Conservation (phyloP, 1,284 basidiomycete genomes). For the Mycena citricolor region DNA sequence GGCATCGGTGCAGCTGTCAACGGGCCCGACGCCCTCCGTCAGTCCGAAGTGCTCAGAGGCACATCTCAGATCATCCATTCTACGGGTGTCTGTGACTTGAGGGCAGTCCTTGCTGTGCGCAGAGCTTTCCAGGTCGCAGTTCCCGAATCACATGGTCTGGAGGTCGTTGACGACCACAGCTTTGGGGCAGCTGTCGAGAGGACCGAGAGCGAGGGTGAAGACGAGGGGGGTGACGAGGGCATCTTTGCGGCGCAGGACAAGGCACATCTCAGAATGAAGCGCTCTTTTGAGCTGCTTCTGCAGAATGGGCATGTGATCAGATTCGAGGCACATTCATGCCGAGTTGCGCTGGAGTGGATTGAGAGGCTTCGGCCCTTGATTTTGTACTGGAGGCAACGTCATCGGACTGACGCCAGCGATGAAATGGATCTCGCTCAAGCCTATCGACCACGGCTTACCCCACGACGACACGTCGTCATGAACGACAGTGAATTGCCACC, state of each 20-base stretch:
- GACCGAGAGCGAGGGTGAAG: slow-evolving; percentile 29
- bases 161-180: slow-evolving; percentile 15
- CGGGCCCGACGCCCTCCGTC: slow-evolving; percentile 41
- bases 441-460: slow-evolving; percentile 56
- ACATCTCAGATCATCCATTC: slow-evolving; percentile 66
- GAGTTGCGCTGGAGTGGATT: slow-evolving; percentile 77
- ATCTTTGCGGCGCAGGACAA: slow-evolving; percentile 46
- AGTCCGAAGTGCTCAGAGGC: slow-evolving; percentile 61
- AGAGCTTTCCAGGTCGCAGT: slow-evolving; percentile 56
- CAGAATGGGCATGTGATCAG: slow-evolving; percentile 67
- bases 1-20: slow-evolving; percentile 39
- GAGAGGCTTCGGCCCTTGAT: slow-evolving; percentile 65
- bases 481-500: slow-evolving; percentile 44
- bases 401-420: slow-evolving; percentile 66
- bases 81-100: slow-evolving; percentile 66
- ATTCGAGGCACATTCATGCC: slow-evolving; percentile 71
- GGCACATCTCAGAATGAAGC: slow-evolving; percentile 51
- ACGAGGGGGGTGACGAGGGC: slow-evolving; percentile 65
- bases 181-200: slow-evolving; percentile 9
- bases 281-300: slow-evolving; percentile 78
- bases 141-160: slow-evolving; percentile 36
- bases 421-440: slow-evolving; percentile 76
- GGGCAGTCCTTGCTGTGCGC: slow-evolving; percentile 62
- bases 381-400: slow-evolving; percentile 74
- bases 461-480: slow-evolving; percentile 43